Conservation (phyloP, 139 green algal genomes). For the Coelastrella sp. region DNA sequence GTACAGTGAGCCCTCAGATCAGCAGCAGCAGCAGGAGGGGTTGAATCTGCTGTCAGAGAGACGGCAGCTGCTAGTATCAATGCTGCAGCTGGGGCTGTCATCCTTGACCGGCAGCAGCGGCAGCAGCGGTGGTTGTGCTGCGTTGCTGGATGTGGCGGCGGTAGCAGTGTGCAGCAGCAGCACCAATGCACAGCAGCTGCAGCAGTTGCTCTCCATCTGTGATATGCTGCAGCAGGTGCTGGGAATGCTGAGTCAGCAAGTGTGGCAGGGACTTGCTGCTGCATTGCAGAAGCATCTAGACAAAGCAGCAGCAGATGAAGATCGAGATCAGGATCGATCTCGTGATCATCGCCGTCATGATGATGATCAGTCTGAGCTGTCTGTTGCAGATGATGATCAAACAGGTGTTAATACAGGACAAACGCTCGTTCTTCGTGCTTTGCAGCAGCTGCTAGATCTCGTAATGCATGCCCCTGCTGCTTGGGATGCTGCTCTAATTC, state of each 20-base stretch:
- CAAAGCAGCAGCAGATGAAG: not conserved
- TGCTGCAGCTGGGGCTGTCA: not conserved
- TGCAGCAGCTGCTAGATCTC: not conserved
- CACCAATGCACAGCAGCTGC: not conserved
- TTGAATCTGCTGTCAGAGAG: not conserved
- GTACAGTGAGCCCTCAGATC: not conserved
- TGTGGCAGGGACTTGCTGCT: not conserved
- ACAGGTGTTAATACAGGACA: not conserved
- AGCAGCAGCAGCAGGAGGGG: not conserved
- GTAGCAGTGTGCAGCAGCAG: not conserved
- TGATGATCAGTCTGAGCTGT: not conserved
- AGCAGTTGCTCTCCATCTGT: not conserved
- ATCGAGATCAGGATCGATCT: too few relatives aligned
- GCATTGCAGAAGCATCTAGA: not conserved
- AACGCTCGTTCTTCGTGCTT: not conserved
- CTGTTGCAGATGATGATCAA: not conserved
- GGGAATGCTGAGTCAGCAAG: not conserved
- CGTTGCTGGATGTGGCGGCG: not conserved
- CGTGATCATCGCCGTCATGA: too few relatives aligned
- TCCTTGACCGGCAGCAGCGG: not conserved
- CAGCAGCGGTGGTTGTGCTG: not conserved
- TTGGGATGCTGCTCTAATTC: not conserved
- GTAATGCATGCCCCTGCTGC: not conserved
- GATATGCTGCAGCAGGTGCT: not conserved
- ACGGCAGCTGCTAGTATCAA: not conserved